A percentile compares a stretch with the other conserved stretches of the same genome.
phyloP scores from a whole-genome alignment of 306 rosid species.

The Vigna mungo region DNA sequence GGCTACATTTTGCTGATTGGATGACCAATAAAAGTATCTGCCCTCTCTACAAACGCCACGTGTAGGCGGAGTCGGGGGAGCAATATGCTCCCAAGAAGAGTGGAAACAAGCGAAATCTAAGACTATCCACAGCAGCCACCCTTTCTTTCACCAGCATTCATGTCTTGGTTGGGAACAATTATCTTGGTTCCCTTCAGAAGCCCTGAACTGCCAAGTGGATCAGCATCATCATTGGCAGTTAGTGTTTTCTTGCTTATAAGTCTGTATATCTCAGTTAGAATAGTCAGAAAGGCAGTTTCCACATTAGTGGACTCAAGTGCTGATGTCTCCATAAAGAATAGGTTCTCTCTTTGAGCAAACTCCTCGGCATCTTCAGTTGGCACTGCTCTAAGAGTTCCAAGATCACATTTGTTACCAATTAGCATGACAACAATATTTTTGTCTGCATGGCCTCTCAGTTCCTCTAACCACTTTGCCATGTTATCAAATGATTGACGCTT shows the following conservation, averaged over 20 bases:
- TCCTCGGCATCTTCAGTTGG: conserved; percentile 93
- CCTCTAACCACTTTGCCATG: conserved; percentile 92
- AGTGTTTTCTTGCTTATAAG: conserved; percentile 77
- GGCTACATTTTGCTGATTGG: conserved; percentile 40
- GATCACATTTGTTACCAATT: conserved; percentile 86
- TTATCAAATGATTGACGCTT: conserved; percentile 90
- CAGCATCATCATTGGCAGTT: conserved; percentile 58
- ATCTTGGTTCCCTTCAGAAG: conserved; percentile 77
- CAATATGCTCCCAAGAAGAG: conserved; percentile 30
- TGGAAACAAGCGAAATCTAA: conserved; percentile 20
- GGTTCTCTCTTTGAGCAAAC: conserved; percentile 87
- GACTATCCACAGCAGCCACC: conserved; percentile 69
- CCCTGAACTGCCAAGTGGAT: conserved; percentile 59
- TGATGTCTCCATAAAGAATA: conserved; percentile 93
- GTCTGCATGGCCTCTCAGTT: conserved; percentile 85
- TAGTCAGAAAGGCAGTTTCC: conserved; percentile 81
- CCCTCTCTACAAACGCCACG: conserved; percentile 40
- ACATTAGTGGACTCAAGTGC: conserved; percentile 91
- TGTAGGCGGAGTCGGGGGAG: conserved; percentile 30
- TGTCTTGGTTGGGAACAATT: conserved; percentile 62
- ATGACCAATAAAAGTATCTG: conserved; percentile 24
- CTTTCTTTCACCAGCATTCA: conserved; percentile 31
- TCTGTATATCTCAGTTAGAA: conserved; percentile 77
- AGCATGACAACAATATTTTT: conserved; percentile 85
- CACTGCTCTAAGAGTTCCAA: conserved; percentile 79